Conservation (phyloP, 176 grass and related monocot genomes). For the Musa itinerans region DNA sequence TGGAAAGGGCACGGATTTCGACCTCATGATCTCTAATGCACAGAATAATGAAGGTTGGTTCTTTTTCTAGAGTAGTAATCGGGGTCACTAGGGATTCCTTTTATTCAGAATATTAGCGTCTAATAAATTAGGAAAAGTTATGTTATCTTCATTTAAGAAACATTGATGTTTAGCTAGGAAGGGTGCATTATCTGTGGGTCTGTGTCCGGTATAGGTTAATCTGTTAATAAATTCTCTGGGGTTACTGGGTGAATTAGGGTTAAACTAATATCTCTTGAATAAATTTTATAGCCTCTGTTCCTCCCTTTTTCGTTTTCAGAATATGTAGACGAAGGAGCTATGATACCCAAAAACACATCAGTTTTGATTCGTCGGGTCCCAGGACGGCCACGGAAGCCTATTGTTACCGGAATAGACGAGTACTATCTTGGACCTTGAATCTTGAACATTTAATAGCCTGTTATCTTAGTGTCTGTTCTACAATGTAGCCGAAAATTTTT, state of each 20-base stretch:
- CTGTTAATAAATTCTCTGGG: neutral
- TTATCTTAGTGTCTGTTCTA: conserved; percentile 29
- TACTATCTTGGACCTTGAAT: conserved; percentile 55
- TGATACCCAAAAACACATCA: conserved; percentile 98
- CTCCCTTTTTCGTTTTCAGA: conserved; percentile 63
- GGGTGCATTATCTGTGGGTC: neutral
- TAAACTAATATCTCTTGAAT: conserved; percentile 11
- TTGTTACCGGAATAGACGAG: conserved; percentile 71
- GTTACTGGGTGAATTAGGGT: conserved; percentile 17
- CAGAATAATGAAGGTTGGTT: conserved; percentile 92
- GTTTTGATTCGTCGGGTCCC: conserved; percentile 95
- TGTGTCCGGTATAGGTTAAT: neutral
- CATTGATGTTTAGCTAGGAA: neutral
- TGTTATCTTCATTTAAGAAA: neutral
- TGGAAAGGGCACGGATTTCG: conserved; percentile 94
- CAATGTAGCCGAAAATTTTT: neutral
- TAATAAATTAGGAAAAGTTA: neutral
- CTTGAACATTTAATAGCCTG: conserved; percentile 9
- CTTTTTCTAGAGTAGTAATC: conserved; percentile 27
- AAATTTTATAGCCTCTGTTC: conserved; percentile 32
- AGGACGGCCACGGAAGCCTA: conserved; percentile 70
- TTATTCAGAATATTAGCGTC: neutral
- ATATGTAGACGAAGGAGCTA: conserved; percentile 80
- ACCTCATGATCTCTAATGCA: conserved; percentile 92
- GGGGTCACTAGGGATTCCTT: neutral